These are phyloP conservation scores for Penicillium fuscoglaucum DNA, from an alignment of 2,329 filamentous ascomycete genomes.

Conservation along the genomic window DNA sequence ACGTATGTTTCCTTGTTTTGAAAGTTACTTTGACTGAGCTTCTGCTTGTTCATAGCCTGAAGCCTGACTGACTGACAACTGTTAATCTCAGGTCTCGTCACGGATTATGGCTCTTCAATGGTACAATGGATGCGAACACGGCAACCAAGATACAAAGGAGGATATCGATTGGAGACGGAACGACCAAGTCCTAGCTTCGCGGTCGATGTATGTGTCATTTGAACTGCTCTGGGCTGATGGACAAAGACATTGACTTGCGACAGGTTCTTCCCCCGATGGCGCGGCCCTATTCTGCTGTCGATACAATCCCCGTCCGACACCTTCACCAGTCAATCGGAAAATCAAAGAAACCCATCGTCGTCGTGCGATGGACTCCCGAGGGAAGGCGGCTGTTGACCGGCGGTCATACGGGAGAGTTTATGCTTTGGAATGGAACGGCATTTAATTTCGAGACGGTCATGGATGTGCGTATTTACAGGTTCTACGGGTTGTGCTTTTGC, in stretches of 20 bases:
- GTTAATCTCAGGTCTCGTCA: slow-evolving; percentile 69
- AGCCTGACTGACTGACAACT: slow-evolving; percentile 25
- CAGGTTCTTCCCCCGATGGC: slow-evolving; percentile 86
- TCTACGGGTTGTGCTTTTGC: background rate
- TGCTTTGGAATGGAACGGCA: slow-evolving; percentile 95
- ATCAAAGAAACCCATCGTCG: slow-evolving; percentile 94
- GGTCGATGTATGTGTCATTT: slow-evolving; percentile 64
- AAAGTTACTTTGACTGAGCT: background rate
- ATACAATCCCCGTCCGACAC: slow-evolving; percentile 90
- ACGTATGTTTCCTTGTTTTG: slow-evolving; percentile 31
- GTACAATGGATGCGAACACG: slow-evolving; percentile 89
- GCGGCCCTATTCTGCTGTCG: slow-evolving; percentile 70
- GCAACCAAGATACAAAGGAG: slow-evolving; percentile 71
- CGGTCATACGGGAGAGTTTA: slow-evolving; percentile 96
- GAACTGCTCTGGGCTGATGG: background rate
- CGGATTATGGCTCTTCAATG: slow-evolving; percentile 87
- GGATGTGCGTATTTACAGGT: slow-evolving; percentile 56
- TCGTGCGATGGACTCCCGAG: slow-evolving; percentile 96
- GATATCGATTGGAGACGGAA: slow-evolving; percentile 73
- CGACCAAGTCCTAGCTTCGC: slow-evolving; percentile 86
- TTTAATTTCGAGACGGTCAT: slow-evolving; percentile 99
- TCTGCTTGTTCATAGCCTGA: background rate
- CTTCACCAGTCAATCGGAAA: slow-evolving; percentile 98
- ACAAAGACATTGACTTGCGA: slow-evolving; percentile 14
- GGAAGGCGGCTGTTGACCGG: slow-evolving; percentile 87